Percentiles rank a stretch among this genome's conserved stretches.
Conservation (phyloP, 2,329 filamentous ascomycete species). For the Arthrobotrys iridis region DNA sequence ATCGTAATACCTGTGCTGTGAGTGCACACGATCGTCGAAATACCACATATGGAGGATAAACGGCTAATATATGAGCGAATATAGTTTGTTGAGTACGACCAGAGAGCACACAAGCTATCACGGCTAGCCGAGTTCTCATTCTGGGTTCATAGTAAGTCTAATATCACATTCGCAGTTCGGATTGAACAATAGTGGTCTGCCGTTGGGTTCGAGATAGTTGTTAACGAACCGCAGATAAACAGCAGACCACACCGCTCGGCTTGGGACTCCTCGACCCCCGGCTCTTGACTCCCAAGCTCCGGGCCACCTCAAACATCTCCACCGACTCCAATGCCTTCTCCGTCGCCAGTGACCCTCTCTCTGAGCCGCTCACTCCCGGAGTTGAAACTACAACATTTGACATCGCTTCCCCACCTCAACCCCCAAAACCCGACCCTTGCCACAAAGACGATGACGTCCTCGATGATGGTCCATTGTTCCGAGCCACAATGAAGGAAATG, state of each 20-base stretch:
- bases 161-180: neutral
- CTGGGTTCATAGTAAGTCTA: constrained; percentile 81
- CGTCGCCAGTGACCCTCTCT: constrained; percentile 37
- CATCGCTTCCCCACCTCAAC: constrained; percentile 57
- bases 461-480: constrained; percentile 93
- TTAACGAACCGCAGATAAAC: constrained; percentile 39
- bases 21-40: constrained; percentile 58
- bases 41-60: neutral
- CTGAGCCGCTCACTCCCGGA: constrained; percentile 55
- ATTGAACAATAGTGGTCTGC: neutral
- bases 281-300: constrained; percentile 34
- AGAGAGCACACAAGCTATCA: constrained; percentile 85
- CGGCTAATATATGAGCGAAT: neutral
- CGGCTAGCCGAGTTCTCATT: constrained; percentile 93
- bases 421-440: constrained; percentile 83
- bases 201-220: no score
- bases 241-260: constrained; percentile 27
- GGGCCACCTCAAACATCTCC: constrained; percentile 42
- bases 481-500: constrained; percentile 93
- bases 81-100: constrained; percentile 95
- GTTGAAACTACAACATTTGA: constrained; percentile 52
- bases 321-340: constrained; percentile 48
- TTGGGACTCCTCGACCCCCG: constrained; percentile 43
- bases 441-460: constrained; percentile 83
- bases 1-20: constrained; percentile 94